Base-by-base conservation (phyloP, 129 eudicot species). In the Sambucus nigra region DNA sequence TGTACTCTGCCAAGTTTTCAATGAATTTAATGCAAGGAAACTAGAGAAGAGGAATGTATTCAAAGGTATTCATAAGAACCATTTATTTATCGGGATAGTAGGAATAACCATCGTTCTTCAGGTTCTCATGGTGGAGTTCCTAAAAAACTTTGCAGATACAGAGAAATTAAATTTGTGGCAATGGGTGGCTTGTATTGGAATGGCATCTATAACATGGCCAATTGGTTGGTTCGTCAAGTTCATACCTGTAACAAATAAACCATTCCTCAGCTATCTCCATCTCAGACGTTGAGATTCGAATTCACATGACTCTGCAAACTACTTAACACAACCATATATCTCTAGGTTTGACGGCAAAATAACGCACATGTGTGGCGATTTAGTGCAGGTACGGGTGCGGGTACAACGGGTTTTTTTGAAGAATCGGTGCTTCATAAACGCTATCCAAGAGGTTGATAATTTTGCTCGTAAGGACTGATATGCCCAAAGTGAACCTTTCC, bases 151-250 rank as follows among this genome's bases (percentile, higher is more conserved):
- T 63, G 94, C 97, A 0, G 69, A 75, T 56, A 88, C 97, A 0
- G 92, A 71, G 63, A 83, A 77, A 40, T 51, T 88, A 63, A 78
- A 74, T 42, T 79, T 71, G 69, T n/a, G 29, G 40, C 80, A 88
- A 51, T 88, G 97, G 97, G 86, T 71, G 3, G 60, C 60, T 18
- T 88, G 97, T 60, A 62, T 78, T 26, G 81, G 40, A 0, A 60
- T 88, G 55, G 94, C 84, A n/a, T 69, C 86, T 33, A 8, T 83
- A 8, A 66, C 87, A 0, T 83, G 97, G 94, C 97, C 94, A n/a
- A 69, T 84, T 53, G 94, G 94, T 22, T 75, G 71, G 67, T 0
- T 70, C 14, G 70, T 84, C 39, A 88, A 88, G 81, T 61, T 75
- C 71, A 76, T 88, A 45, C 94, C 97, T 2, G 97, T 88, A 45